Percentiles rank a stretch among this genome's conserved stretches.
phyloP scores from a whole-genome alignment of 1,284 basidiomycete genomes.

The Termitomyces sp. region DNA sequence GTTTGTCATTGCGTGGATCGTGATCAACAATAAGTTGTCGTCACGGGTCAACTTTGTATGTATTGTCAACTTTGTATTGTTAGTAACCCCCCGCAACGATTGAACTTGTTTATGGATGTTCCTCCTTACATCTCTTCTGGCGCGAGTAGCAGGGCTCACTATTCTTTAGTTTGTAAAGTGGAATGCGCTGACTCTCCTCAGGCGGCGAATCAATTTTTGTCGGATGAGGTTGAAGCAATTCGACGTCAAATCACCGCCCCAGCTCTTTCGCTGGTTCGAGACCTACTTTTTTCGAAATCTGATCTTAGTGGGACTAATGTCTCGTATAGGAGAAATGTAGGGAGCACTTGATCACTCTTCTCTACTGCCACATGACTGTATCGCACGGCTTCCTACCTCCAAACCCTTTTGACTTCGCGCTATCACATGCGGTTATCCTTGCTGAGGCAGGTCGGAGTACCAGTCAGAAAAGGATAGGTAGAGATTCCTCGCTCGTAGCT shows the following conservation, averaged over 20 bases:
- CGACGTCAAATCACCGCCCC: conserved; percentile 44
- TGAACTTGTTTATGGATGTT: conserved; percentile 48
- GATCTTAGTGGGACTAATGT: conserved; percentile 15
- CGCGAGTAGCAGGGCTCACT: conserved; percentile 67
- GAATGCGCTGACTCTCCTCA: conserved; percentile 52
- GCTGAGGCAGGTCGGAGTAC: conserved; percentile 59
- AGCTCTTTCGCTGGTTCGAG: conserved; percentile 46
- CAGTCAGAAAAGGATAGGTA: conserved; percentile 68
- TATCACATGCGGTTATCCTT: conserved; percentile 66
- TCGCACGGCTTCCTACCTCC: conserved; percentile 33
- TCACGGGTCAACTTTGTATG: too few species aligned
- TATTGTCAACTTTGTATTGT: too few species aligned
- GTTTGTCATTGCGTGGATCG: conserved; percentile 4
- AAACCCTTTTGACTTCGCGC: conserved; percentile 55
- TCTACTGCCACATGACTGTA: conserved; percentile 61
- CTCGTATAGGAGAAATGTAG: conserved; percentile 48
- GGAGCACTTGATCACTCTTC: conserved; percentile 56
- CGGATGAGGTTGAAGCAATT: conserved; percentile 53
- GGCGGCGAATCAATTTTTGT: conserved; percentile 52
- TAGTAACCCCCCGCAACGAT: too few species aligned
- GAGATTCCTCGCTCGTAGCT: background rate
- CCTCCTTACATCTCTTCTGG: conserved; percentile 66
- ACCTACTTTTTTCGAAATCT: conserved; percentile 5
- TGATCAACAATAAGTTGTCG: background rate
- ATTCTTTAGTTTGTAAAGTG: conserved; percentile 63